phyloP scores from a whole-genome alignment of 305 asterid genomes.

The Solanum hybrid region DNA sequence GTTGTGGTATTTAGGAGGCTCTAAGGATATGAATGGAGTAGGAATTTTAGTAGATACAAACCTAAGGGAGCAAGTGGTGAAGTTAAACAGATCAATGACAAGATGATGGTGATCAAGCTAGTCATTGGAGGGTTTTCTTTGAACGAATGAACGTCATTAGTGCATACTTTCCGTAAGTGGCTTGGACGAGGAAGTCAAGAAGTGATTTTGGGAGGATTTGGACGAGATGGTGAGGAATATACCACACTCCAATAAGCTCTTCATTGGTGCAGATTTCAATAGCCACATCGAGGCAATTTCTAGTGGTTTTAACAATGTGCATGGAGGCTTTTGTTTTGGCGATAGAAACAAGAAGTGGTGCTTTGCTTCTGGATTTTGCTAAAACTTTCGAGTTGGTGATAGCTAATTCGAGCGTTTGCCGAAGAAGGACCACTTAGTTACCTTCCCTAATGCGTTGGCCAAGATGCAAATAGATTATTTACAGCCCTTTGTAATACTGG shows the following conservation, averaged over 20 bases:
- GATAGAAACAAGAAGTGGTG: neutral
- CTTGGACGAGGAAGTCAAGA: neutral
- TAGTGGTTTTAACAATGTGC: neutral
- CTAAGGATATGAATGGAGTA: neutral
- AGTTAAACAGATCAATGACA: neutral
- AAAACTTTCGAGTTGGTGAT: neutral
- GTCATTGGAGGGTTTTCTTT: neutral
- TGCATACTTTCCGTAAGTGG: neutral
- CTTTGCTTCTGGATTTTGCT: neutral
- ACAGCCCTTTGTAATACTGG: neutral
- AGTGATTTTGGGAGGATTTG: neutral
- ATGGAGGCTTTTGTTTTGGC: neutral
- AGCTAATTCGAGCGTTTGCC: neutral
- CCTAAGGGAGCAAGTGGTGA: neutral
- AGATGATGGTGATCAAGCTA: neutral
- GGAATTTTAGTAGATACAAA: neutral
- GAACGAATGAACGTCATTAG: neutral
- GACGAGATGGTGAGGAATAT: neutral
- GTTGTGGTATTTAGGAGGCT: neutral
- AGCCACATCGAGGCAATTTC: neutral
- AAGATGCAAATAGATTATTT: neutral
- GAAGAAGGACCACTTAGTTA: neutral
- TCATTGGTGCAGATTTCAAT: neutral
- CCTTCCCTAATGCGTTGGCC: neutral
- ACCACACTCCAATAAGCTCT: neutral